phyloP scores from a whole-genome alignment of 2,329 filamentous ascomycete species.

The Diaporthe helianthi region DNA sequence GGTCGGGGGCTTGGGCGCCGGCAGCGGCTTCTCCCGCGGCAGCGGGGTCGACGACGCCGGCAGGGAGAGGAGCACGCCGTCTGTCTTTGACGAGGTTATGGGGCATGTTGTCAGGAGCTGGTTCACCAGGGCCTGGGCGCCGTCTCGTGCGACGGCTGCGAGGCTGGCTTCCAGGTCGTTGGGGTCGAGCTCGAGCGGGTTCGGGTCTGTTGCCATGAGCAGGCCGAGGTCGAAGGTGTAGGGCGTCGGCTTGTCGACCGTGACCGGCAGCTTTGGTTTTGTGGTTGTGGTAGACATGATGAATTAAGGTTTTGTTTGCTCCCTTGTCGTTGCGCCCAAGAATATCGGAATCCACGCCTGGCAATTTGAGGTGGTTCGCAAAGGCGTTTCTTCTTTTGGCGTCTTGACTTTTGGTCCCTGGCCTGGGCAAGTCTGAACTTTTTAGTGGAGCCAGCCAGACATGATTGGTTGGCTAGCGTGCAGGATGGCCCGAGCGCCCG shows the following conservation, averaged over 20 bases:
- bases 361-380: background rate
- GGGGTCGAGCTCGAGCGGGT: slow-evolving; percentile 71
- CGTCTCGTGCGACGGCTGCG: slow-evolving; percentile 79
- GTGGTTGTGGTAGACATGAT: slow-evolving; percentile 38
- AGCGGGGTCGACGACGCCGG: slow-evolving; percentile 74
- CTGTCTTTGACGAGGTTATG: slow-evolving; percentile 67
- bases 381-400: background rate
- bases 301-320: background rate
- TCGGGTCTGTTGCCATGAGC: slow-evolving; percentile 85
- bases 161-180: slow-evolving; percentile 70
- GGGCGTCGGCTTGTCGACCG: slow-evolving; percentile 82
- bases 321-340: slow-evolving; percentile 3
- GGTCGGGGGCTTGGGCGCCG: slow-evolving; percentile 79
- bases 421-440: slow-evolving; percentile 19
- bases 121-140: slow-evolving; percentile 90
- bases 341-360: background rate
- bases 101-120: slow-evolving; percentile 90
- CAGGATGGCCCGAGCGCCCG: slow-evolving; percentile 29
- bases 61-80: slow-evolving; percentile 80
- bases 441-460: slow-evolving; percentile 11
- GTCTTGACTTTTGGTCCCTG: slow-evolving; percentile 19
- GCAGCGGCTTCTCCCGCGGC: slow-evolving; percentile 91
- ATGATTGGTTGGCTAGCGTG: background rate
- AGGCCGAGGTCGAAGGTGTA: slow-evolving; percentile 94
- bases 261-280: slow-evolving; percentile 62